Evolutionary conservation across 1,139 yeast genomes (phyloP).

Genomic region (Meyerozyma guilliermondii): DNA sequence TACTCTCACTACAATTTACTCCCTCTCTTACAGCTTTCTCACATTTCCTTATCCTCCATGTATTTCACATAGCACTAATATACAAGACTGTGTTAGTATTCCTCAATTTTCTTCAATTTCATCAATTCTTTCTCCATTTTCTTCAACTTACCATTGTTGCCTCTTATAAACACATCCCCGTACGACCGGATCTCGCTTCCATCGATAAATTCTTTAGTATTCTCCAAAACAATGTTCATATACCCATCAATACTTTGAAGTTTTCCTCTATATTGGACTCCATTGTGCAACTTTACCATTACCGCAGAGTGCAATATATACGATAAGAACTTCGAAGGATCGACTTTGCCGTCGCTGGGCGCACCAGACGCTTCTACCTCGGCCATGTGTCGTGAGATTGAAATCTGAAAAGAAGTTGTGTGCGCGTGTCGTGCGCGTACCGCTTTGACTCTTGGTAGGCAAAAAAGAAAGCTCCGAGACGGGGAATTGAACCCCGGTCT

Average conservation of each 20-base stretch:
- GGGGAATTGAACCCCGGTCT: conserved; percentile 71
- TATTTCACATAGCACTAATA: conserved; percentile 25
- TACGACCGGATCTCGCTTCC: conserved; percentile 54
- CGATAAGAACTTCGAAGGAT: conserved; percentile 75
- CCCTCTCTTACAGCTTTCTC: too few species aligned
- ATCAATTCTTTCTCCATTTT: neutral
- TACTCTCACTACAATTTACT: too few species aligned
- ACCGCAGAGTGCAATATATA: conserved; percentile 78
- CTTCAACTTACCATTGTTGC: conserved; percentile 72
- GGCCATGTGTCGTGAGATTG: conserved; percentile 6
- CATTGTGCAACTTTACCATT: conserved; percentile 79
- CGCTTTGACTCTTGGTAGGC: neutral
- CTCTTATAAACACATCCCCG: conserved; percentile 91
- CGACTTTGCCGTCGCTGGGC: conserved; percentile 22
- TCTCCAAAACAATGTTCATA: conserved; percentile 88
- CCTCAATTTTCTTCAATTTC: neutral
- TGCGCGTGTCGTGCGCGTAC: neutral
- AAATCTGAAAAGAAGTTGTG: neutral
- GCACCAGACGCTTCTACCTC: conserved; percentile 3
- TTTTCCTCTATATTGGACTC: conserved; percentile 70
- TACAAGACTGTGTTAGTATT: conserved; percentile 38
- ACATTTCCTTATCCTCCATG: too few species aligned
- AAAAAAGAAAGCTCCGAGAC: conserved; percentile 45
- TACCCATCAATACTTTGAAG: conserved; percentile 93
- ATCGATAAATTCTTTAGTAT: conserved; percentile 63